phyloP scores from a whole-genome alignment of 2,329 filamentous ascomycete genomes.

The Trematosphaeria pertusa region DNA sequence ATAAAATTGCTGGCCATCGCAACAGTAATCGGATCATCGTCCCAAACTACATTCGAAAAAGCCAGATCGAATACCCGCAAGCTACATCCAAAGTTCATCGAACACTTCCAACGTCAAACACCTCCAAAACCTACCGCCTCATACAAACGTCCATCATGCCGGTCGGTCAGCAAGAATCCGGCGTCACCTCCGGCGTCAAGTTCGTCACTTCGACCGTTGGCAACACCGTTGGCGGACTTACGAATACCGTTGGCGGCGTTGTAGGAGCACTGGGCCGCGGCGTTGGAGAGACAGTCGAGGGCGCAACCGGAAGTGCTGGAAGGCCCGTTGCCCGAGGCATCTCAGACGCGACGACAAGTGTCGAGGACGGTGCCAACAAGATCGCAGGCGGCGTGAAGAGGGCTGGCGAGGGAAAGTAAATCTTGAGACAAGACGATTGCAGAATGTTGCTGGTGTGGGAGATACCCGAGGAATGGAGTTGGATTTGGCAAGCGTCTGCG shows the following conservation, averaged over 20 bases:
- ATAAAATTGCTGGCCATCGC: constrained; percentile 13
- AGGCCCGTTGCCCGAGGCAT: constrained; percentile 53
- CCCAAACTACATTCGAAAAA: constrained; percentile 9
- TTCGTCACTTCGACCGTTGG: constrained; percentile 64
- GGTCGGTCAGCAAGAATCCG: constrained; percentile 49
- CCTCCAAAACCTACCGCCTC: too few species aligned
- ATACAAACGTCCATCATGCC: constrained; percentile 33
- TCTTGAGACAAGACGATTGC: not conserved
- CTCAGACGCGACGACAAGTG: constrained; percentile 51
- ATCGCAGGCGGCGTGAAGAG: constrained; percentile 56
- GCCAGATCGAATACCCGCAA: constrained; percentile 5
- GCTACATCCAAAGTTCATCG: constrained; percentile 4
- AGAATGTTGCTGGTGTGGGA: not conserved
- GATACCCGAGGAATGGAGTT: too few species aligned
- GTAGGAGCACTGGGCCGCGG: constrained; percentile 56
- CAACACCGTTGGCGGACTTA: constrained; percentile 62
- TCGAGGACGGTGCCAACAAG: constrained; percentile 52
- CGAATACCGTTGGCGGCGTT: constrained; percentile 61
- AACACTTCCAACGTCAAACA: constrained; percentile 2
- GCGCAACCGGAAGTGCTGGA: constrained; percentile 52
- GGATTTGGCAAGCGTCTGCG: too few species aligned
- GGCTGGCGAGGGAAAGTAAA: constrained; percentile 55
- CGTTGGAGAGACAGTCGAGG: constrained; percentile 55
- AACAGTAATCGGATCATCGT: constrained; percentile 2
- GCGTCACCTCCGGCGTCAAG: constrained; percentile 60